Conservation (phyloP, 805 yeast species). For the Teunomyces stri region DNA sequence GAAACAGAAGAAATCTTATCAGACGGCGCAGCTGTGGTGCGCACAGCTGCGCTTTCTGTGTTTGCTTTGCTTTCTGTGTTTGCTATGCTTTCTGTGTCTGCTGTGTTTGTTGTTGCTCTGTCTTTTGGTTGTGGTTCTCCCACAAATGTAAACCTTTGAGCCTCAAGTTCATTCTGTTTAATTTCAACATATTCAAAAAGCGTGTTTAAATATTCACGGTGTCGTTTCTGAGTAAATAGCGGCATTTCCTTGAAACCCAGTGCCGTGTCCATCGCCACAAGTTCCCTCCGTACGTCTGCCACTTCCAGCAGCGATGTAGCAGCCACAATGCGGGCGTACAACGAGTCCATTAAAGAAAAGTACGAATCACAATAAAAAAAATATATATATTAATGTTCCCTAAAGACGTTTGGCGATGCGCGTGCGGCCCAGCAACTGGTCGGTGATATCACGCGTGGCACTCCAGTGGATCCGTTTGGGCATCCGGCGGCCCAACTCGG, state of each 20-base stretch:
- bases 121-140: conserved; percentile 15
- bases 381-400: background rate
- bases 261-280: conserved; percentile 8
- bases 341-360: background rate
- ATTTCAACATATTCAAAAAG: conserved; percentile 21
- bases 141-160: conserved; percentile 21
- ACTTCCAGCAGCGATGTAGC: background rate
- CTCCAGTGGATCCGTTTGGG: conserved; percentile 89
- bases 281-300: conserved; percentile 6
- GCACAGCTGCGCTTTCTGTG: no score
- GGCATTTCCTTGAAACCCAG: background rate
- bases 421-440: conserved; percentile 75
- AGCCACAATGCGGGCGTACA: background rate
- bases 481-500: conserved; percentile 76
- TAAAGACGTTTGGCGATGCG: background rate
- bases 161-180: conserved; percentile 14
- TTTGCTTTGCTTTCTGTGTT: no score
- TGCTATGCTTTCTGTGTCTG: no score
- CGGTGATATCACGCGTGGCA: conserved; percentile 70
- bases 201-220: conserved; percentile 14
- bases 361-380: background rate
- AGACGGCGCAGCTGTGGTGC: no score
- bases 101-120: no score
- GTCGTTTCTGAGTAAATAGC: conserved; percentile 22
- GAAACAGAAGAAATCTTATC: background rate